Conservation (phyloP, 306 rosid species). For the Vicia sativa region DNA sequence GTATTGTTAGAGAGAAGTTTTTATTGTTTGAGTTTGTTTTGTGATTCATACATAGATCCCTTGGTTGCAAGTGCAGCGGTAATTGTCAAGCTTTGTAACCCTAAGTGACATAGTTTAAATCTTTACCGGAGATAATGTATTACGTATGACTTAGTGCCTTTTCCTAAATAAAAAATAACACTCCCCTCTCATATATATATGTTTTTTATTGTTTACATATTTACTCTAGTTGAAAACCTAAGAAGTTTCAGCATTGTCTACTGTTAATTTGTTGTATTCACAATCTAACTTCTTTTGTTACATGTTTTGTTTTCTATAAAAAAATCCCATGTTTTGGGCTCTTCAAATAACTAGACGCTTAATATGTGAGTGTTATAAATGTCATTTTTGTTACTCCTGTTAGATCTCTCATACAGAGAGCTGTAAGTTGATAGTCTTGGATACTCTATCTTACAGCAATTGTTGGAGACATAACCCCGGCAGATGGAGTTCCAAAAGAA, state of each 20-base stretch:
- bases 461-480: slow-evolving; percentile 91
- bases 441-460: slow-evolving; percentile 58
- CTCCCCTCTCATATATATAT: neutral
- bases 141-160: neutral
- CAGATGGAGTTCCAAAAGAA: slow-evolving; percentile 75
- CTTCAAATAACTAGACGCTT: slow-evolving; percentile 29
- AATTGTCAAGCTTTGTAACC: neutral
- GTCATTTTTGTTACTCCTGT: neutral
- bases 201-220: neutral
- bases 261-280: slow-evolving; percentile 4
- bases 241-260: neutral
- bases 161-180: neutral
- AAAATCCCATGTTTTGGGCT: neutral
- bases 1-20: neutral
- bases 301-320: neutral
- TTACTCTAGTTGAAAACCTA: neutral
- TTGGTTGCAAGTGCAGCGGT: neutral
- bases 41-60: neutral
- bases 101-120: neutral
- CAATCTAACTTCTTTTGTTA: neutral
- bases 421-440: slow-evolving; percentile 18
- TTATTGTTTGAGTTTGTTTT: neutral
- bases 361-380: neutral
- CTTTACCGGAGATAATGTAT: neutral
- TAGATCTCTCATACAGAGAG: neutral